Conservation (phyloP, 2,329 filamentous ascomycete genomes). For the Blumeriella jaapii region DNA sequence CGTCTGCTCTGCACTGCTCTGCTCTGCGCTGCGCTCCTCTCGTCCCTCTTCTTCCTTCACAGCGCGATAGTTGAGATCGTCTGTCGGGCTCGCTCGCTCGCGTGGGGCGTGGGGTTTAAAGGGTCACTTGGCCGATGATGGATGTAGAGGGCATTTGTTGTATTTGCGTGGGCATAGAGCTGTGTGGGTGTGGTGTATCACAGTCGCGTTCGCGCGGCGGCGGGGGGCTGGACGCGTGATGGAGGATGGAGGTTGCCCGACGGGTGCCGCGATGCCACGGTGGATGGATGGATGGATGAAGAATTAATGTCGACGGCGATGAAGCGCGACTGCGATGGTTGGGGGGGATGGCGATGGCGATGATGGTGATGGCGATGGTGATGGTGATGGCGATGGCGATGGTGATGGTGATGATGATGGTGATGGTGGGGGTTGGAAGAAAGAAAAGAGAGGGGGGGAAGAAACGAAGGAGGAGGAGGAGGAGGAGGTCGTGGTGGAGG, state of each 20-base stretch:
- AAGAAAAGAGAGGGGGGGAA: not conserved
- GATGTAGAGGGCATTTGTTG: constrained; percentile 42
- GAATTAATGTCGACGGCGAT: constrained; percentile 23
- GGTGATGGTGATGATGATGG: not conserved
- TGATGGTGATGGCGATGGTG: constrained; percentile 12
- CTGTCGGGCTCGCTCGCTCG: constrained; percentile 28
- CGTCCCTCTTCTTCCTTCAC: constrained; percentile 14
- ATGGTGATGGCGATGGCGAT: constrained; percentile 12
- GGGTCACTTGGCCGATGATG: constrained; percentile 44
- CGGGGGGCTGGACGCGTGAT: constrained; percentile 21
- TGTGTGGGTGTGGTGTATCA: constrained; percentile 30
- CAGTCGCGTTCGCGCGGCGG: too few species aligned
- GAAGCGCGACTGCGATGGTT: constrained; percentile 12
- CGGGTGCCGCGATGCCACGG: constrained; percentile 11
- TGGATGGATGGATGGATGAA: constrained; percentile 19
- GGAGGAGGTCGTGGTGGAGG: too few species aligned
- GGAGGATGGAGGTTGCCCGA: constrained; percentile 19
- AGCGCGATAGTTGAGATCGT: constrained; percentile 30
- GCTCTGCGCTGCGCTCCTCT: constrained; percentile 13
- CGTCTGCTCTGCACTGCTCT: too few species aligned
- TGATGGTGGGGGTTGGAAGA: not conserved
- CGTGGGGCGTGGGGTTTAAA: constrained; percentile 53
- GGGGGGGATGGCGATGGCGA: constrained; percentile 18
- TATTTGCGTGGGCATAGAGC: constrained; percentile 44
- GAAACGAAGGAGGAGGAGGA: not conserved